Base-by-base conservation (phyloP, 192 early-diverging fungal species). In the Backusella parvicylindrica region DNA sequence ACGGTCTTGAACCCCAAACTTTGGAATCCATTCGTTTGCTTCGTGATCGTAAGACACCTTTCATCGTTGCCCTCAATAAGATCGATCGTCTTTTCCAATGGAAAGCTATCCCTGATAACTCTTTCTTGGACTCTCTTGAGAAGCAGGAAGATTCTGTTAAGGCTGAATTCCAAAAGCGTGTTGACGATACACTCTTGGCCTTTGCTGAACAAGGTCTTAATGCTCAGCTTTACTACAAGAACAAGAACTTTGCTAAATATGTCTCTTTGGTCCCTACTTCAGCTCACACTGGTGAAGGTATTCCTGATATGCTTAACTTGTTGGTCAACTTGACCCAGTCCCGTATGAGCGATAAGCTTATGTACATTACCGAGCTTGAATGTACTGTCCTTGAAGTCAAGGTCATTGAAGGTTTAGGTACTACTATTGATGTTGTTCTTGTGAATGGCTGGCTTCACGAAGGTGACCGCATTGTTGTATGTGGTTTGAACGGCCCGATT, bases 381-480 rank as follows among this genome's bases (percentile, higher is more conserved):
- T 97, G 96, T 88, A 98, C 98, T 21, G 96, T 99, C 41, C 81
- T 99, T 73, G 98, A 99, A 89, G 98, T 99, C 77, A 99, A 99
- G 89, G 97, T 97, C 13, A 91, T 98, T 79, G 98, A 99, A 86
- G 98, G 98, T 78, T 89, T 96, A 50, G 97, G 97, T 71, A 99
- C 96, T 0, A 98, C 98, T 2, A 95, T 98, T 68, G 98, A 99
- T 84, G 97, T 98, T 30, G 86, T 99, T 30, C 86, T 99, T 49
- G 95, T 95, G 8, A 99, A 99, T 86, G 95, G 95, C 80, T 90
- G 95, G 43, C 83, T 99, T 75, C 87, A 92, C 74, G 97, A 99
- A 87, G 96, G 97, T 40, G 98, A 99, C 80, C 90, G 92, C 43
- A 98, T 99, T 72, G 93, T 96, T 6, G 79, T 99, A 26, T 98